phyloP scores from a whole-genome alignment of 2,329 filamentous ascomycete species.

The Ceratocystiopsis sp. region DNA sequence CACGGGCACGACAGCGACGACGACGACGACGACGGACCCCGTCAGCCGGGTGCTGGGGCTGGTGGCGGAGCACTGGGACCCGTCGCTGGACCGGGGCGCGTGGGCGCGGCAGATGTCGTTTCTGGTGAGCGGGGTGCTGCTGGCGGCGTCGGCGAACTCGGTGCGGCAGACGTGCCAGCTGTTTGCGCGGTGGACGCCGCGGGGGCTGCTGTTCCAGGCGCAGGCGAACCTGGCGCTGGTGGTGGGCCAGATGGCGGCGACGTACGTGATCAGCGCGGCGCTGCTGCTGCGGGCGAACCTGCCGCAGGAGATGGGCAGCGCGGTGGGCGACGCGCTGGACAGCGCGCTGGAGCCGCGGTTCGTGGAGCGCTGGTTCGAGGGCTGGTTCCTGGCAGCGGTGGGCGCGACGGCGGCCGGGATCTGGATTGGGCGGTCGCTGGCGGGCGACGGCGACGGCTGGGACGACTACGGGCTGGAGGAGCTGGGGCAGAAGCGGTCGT shows the following conservation, averaged over 20 bases:
- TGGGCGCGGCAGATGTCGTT: slow-evolving; percentile 81
- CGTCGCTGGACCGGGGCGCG: slow-evolving; percentile 60
- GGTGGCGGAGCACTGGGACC: slow-evolving; percentile 69
- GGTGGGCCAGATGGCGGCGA: slow-evolving; percentile 65
- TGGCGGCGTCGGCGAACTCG: slow-evolving; percentile 64
- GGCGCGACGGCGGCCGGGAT: slow-evolving; percentile 51
- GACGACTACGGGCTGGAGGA: slow-evolving; percentile 51
- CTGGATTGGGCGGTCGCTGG: slow-evolving; percentile 50
- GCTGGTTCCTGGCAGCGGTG: slow-evolving; percentile 62
- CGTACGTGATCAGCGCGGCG: slow-evolving; percentile 70
- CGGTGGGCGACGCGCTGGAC: slow-evolving; percentile 60
- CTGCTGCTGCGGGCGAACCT: slow-evolving; percentile 63
- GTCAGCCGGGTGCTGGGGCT: slow-evolving; percentile 71
- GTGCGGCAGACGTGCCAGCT: slow-evolving; percentile 75
- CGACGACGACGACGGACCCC: slow-evolving; percentile 58
- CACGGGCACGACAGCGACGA: slow-evolving; percentile 15
- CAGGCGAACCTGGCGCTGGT: slow-evolving; percentile 66
- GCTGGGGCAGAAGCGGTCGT: slow-evolving; percentile 29
- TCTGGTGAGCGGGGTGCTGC: slow-evolving; percentile 64
- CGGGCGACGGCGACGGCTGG: slow-evolving; percentile 20
- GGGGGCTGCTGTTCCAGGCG: slow-evolving; percentile 48
- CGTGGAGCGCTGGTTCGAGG: slow-evolving; percentile 74
- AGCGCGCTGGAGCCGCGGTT: slow-evolving; percentile 57
- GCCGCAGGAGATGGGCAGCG: slow-evolving; percentile 58
- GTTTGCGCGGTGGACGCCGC: slow-evolving; percentile 57